Evolutionary conservation across 176 grass and related monocot species (phyloP).

Genomic region (Echinochloa phyllopogon): DNA sequence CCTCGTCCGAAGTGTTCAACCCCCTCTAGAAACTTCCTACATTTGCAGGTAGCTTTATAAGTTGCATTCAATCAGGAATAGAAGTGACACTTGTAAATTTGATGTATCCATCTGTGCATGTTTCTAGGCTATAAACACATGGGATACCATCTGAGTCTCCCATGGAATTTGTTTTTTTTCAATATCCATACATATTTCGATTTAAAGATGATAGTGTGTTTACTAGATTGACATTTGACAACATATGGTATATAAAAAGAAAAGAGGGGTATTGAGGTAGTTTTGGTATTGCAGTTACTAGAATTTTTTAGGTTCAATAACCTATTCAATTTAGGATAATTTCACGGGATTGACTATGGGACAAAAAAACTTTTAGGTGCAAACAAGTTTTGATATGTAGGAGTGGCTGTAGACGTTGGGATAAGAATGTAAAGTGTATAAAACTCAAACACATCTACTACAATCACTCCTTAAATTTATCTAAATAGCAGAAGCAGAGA

Average conservation of each 20-base stretch:
- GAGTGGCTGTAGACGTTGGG: neutral
- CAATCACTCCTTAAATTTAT: neutral
- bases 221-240: neutral
- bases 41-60: slow-evolving; percentile 9
- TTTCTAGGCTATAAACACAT: neutral
- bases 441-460: neutral
- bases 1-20: slow-evolving; percentile 45
- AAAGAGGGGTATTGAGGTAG: neutral
- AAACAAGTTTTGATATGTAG: neutral
- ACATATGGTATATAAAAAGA: neutral
- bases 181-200: neutral
- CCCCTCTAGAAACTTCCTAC: slow-evolving; percentile 52
- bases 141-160: neutral
- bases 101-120: neutral
- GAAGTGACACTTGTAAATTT: neutral
- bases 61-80: neutral
- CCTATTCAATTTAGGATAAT: neutral
- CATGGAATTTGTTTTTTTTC: neutral
- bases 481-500: neutral
- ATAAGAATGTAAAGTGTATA: neutral
- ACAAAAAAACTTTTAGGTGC: neutral
- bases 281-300: neutral
- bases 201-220: neutral
- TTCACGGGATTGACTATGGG: neutral
- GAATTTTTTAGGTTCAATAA: neutral